phyloP scores from a whole-genome alignment of 1,139 yeast genomes.

The Spathaspora jeffriesii region DNA sequence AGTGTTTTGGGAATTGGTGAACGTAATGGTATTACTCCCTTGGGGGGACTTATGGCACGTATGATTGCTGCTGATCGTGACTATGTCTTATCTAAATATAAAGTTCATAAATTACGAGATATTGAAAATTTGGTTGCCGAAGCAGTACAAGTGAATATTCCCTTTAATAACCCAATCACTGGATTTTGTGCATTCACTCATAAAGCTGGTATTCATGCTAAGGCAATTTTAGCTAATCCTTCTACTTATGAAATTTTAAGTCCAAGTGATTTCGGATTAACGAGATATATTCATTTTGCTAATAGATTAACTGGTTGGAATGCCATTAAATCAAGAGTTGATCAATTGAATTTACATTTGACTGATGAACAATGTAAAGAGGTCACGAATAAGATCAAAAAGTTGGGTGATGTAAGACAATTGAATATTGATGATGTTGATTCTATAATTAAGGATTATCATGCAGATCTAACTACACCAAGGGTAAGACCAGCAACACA shows the following conservation, averaged over 20 bases:
- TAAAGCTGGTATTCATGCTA: constrained; percentile 64
- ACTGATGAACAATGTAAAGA: constrained; percentile 59
- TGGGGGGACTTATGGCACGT: constrained; percentile 64
- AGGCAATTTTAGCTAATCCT: constrained; percentile 61
- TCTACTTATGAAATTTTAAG: constrained; percentile 59
- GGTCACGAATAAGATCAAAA: constrained; percentile 53
- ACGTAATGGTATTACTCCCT: constrained; percentile 61
- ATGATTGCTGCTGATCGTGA: constrained; percentile 63
- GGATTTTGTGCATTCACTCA: constrained; percentile 66
- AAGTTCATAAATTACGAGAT: constrained; percentile 54
- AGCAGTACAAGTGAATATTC: constrained; percentile 57
- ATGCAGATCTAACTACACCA: constrained; percentile 24
- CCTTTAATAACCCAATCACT: constrained; percentile 61
- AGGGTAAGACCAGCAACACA: constrained; percentile 10
- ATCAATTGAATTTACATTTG: constrained; percentile 47
- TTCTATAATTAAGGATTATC: constrained; percentile 48
- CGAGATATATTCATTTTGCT: constrained; percentile 60
- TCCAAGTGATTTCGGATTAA: constrained; percentile 58
- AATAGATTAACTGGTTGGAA: constrained; percentile 61
- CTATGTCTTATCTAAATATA: constrained; percentile 57
- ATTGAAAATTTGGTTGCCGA: constrained; percentile 59
- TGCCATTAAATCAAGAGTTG: constrained; percentile 49
- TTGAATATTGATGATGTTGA: constrained; percentile 50
- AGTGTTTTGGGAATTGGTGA: constrained; percentile 63
- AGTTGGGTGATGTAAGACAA: constrained; percentile 56